Percentiles rank a stretch among this genome's conserved stretches.
Conservation (phyloP, 805 yeast genomes). For the Yarrowia sp. region DNA sequence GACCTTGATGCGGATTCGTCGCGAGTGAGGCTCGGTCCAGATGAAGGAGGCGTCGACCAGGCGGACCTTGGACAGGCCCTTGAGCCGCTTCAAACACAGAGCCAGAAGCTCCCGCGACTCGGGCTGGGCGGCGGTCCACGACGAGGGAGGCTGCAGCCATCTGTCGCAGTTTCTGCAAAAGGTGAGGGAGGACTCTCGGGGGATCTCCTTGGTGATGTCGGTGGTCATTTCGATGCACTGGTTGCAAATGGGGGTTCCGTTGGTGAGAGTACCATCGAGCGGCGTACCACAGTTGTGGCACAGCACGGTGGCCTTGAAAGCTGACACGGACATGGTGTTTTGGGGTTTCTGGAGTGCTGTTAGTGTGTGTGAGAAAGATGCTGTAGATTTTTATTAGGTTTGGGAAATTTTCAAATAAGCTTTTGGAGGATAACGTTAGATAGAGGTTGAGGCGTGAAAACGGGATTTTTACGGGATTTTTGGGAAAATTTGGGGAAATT, state of each 20-base stretch:
- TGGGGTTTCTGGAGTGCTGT: not conserved
- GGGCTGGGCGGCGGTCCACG: constrained; percentile 86
- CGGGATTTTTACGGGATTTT: not conserved
- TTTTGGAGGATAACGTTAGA: not conserved
- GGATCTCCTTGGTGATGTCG: constrained; percentile 90
- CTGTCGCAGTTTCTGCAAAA: constrained; percentile 98
- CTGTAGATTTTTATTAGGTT: not conserved
- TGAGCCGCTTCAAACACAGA: constrained; percentile 79
- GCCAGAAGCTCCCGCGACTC: constrained; percentile 94
- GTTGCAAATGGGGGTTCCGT: constrained; percentile 79
- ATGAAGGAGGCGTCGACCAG: constrained; percentile 88
- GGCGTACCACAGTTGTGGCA: constrained; percentile 99
- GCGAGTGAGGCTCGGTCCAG: constrained; percentile 98
- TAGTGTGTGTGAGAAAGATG: not conserved
- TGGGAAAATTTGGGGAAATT: not conserved
- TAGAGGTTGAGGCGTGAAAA: not conserved
- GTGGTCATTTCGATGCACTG: constrained; percentile 94
- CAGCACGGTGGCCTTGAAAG: constrained; percentile 68
- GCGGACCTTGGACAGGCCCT: constrained; percentile 83
- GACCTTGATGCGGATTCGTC: constrained; percentile 81
- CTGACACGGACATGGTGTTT: constrained; percentile 15
- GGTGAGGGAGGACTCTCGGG: constrained; percentile 80
- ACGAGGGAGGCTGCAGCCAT: constrained; percentile 89
- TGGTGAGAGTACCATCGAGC: constrained; percentile 75
- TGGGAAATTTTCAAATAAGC: constrained; percentile 12